Base-by-base conservation (phyloP, 208 protist species). In the Crithidia brevicula region DNA sequence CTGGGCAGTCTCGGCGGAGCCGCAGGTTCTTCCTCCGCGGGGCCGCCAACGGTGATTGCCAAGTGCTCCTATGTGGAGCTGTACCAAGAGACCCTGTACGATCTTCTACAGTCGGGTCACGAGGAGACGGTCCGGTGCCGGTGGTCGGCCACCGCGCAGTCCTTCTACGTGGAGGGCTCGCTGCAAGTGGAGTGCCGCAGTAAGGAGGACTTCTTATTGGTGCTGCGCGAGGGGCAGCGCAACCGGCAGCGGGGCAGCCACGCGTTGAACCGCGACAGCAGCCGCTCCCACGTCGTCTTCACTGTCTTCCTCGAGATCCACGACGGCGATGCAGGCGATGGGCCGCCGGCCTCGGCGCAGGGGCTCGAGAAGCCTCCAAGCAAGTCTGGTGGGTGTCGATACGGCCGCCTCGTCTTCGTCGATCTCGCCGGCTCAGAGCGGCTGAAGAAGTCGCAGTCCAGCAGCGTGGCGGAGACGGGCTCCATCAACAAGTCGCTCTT, bases 361-460 rank as follows among this genome's bases (percentile, higher is more conserved):
- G 36, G 15, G 36, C 10, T 16, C 8, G 36, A 1, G 36, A 40
- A 40, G 36, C 8, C 8, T 13, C 10, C 0, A 13, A 7, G 10
- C 15, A 7, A 40, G 36, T 7, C 10, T 40, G 9, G 23, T 18
- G 42, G 28, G 10, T 27, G n/a, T 31, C 76, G 74, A 11, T 81
- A 85, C 47, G 89, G 86, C 20, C 97, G 97, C 59, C 58, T 97
- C 34, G 91, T 86, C 33, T 94, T 98, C 58, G 89, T 98, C 18
- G 97, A 98, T 67, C 85, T 98, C 22, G 97, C 97, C 13, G 97
- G 97, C 13, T 95, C 87, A n/a, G 95, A 98, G 79, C 74, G 95
- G 28, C 78, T 97, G 59, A 86, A 82, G 68, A 82, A 92, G 36
- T 94, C 96, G n/a, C 85, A 82, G 16, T 92, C 81, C 42, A 68